These are phyloP conservation scores for Zygoascus ofunaensis DNA, from an alignment of 805 yeast genomes.

Conservation along the genomic window DNA sequence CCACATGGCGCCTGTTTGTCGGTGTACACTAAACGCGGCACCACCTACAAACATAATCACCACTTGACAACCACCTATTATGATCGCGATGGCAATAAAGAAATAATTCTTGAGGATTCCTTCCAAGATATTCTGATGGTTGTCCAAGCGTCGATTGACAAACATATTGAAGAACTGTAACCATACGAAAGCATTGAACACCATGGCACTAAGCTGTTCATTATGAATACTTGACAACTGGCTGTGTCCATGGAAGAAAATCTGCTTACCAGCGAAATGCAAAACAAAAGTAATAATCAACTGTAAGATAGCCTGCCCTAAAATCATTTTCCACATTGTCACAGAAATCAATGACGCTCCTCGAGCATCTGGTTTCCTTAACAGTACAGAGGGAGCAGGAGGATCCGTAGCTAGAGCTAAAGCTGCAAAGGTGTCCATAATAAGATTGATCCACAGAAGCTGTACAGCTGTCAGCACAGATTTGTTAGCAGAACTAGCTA, in stretches of 20 bases:
- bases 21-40: constrained; percentile 75
- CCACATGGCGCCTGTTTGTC: constrained; percentile 85
- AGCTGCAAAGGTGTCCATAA: constrained; percentile 98
- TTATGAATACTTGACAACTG: constrained; percentile 30
- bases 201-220: constrained; percentile 67
- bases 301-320: constrained; percentile 78
- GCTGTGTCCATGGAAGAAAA: constrained; percentile 35
- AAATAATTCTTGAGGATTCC: constrained; percentile 77
- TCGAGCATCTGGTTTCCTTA: constrained; percentile 79
- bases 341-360: constrained; percentile 68
- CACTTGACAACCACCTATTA: constrained; percentile 79
- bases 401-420: constrained; percentile 95
- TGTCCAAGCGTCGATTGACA: constrained; percentile 82
- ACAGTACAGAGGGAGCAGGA: constrained; percentile 74
- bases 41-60: constrained; percentile 97
- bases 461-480: constrained; percentile 97
- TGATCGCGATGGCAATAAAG: constrained; percentile 58
- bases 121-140: constrained; percentile 72
- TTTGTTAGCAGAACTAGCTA: constrained; percentile 64
- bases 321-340: constrained; percentile 97
- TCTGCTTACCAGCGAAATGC: constrained; percentile 64
- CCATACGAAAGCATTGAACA: constrained; percentile 97
- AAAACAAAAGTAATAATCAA: constrained; percentile 67
- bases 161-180: constrained; percentile 89
- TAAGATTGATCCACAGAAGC: constrained; percentile 91